Evolutionary conservation across 768 basidiomycete genomes (phyloP).

Genomic region (Lactifluus echinatus): DNA sequence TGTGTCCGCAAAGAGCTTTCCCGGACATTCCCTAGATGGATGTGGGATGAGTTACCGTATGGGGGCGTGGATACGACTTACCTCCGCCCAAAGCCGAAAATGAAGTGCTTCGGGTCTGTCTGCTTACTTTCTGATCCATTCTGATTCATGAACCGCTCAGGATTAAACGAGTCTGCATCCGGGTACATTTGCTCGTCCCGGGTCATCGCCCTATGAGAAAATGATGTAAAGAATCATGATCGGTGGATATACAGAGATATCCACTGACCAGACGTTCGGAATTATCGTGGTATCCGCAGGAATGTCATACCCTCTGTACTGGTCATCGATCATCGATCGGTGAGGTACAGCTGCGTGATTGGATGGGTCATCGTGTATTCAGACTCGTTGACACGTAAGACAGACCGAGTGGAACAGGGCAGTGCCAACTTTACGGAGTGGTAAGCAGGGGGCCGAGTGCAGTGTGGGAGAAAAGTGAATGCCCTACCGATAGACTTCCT

Average conservation of each 20-base stretch:
- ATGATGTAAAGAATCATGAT: background rate
- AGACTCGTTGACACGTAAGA: background rate
- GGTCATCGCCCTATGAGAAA: constrained; percentile 19
- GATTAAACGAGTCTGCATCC: constrained; percentile 10
- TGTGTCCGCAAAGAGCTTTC: constrained; percentile 18
- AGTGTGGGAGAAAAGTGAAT: background rate
- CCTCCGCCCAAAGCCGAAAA: constrained; percentile 22
- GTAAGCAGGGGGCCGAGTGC: background rate
- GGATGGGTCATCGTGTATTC: background rate
- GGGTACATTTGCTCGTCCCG: constrained; percentile 16
- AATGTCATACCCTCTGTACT: constrained; percentile 19
- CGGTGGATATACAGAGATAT: background rate
- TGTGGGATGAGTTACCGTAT: background rate
- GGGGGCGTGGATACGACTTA: background rate
- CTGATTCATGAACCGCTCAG: constrained; percentile 20
- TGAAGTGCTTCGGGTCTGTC: constrained; percentile 14
- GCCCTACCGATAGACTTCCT: constrained; percentile 21
- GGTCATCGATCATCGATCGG: constrained; percentile 19
- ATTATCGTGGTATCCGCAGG: constrained; percentile 18
- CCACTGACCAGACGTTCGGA: constrained; percentile 20
- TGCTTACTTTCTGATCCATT: background rate
- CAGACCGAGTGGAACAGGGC: constrained; percentile 20
- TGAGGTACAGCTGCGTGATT: constrained; percentile 19
- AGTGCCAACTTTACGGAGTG: constrained; percentile 11
- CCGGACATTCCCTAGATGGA: constrained; percentile 15